Base-by-base conservation (phyloP, 306 rosid species). In the cucumber (Cucumis sativus) region DNA sequence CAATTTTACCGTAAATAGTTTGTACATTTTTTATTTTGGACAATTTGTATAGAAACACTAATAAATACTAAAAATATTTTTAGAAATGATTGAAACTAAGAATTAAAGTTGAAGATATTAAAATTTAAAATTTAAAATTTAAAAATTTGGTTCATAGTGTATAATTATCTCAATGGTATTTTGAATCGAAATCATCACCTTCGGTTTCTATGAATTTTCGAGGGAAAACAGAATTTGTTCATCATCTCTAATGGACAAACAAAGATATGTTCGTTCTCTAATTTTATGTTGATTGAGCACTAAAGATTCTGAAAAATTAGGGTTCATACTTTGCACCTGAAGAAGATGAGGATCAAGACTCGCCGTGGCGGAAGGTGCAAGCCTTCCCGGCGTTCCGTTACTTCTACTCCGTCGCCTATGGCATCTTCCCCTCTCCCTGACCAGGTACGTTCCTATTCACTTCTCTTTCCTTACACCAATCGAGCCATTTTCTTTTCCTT, bases 341-440 rank as follows among this genome's bases (percentile, higher is more conserved):
- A 54, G 47, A 37, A 54, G 77, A 54, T 73, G 77, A 73, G 63
- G 62, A 73, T 20, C 30, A 52, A 73, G 30, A 73, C 4, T 73
- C 77, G 63, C 76, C 45, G 59, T 10, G 76, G 76, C 62, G 77
- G 77, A 33, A 73, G 30, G 63, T 7, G 10, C 13, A 73, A 12
- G 63, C 45, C 16, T 11, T 23, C 58, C 37, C 28, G 10, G 33
- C 30, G 9, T 67, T 67, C 74, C 74, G 35, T n/a, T 37, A 13
- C 37, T 69, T 69, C 75, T 43, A 11, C 11, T 23, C 75, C 75
- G 33, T 23, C 75, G 17, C 51, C 57, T 15, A 33, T 11, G 77
- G 47, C 49, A 17, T 55, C 63, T 51, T 17, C 77, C 49, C 37
- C 77, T 30, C 10, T 33, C 12, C 47, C 63, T 10, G 23, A 16